Percentiles rank a stretch among this genome's conserved stretches.
phyloP scores from a whole-genome alignment of 2,329 filamentous ascomycete species.

The Sphaerulina musiva region DNA sequence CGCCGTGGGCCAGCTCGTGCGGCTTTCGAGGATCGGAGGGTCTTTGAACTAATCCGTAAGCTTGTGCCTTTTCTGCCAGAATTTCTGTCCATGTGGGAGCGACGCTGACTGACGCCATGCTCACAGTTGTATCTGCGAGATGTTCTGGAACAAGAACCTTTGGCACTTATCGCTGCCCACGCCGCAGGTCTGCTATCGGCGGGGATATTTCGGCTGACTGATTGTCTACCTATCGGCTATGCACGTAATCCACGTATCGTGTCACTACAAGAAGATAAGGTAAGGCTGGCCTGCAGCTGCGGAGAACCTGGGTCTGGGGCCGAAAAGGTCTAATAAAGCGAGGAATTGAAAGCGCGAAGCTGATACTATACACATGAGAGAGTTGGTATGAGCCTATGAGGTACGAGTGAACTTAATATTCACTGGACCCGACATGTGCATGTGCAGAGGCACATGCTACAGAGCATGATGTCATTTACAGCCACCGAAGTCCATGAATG shows the following conservation, averaged over 20 bases:
- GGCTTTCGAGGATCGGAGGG: constrained; percentile 13
- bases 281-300: constrained; percentile 3
- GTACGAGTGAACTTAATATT: too few species aligned
- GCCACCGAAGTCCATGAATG: too few species aligned
- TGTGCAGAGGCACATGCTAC: too few species aligned
- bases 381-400: too few species aligned
- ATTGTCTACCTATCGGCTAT: neutral
- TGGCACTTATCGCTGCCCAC: constrained; percentile 1
- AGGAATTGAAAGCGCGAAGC: too few species aligned
- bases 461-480: too few species aligned
- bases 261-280: neutral
- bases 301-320: neutral
- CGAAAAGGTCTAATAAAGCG: neutral
- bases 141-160: neutral
- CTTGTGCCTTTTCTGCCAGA: constrained; percentile 12
- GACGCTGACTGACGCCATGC: constrained; percentile 15
- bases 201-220: neutral
- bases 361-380: too few species aligned
- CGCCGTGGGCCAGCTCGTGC: constrained; percentile 18
- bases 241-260: neutral
- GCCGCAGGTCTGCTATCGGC: constrained; percentile 3
- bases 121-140: neutral
- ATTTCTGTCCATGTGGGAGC: constrained; percentile 12
- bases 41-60: constrained; percentile 14
- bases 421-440: too few species aligned